These are phyloP conservation scores for Marchantia paleacea DNA, from an alignment of 225 moss, liverwort and hornwort genomes.

Conservation along the genomic window DNA sequence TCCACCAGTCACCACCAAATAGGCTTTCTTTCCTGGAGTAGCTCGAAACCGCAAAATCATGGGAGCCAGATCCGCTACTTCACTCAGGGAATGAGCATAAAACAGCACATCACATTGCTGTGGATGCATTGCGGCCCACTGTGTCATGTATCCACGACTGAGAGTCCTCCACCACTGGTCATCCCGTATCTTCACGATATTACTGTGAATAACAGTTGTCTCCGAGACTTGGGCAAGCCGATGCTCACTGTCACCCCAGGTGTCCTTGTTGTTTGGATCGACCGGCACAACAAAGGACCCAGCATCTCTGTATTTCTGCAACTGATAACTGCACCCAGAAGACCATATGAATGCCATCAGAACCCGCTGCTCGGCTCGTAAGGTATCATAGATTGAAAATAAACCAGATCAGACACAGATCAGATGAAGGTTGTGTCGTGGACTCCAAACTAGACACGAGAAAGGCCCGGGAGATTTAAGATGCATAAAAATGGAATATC, in stretches of 20 bases:
- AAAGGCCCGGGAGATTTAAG: too few species aligned
- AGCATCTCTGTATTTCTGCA: constrained; percentile 84
- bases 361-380: not conserved
- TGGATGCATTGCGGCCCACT: constrained; percentile 95
- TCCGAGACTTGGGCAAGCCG: constrained; percentile 85
- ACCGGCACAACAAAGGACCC: constrained; percentile 76
- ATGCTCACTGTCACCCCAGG: constrained; percentile 99
- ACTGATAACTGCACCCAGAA: constrained; percentile 59
- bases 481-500: too few species aligned
- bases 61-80: constrained; percentile 65
- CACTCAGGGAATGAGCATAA: constrained; percentile 64
- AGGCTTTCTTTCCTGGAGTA: constrained; percentile 81
- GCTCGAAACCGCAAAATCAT: constrained; percentile 68
- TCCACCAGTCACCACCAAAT: constrained; percentile 73
- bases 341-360: not conserved
- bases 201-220: constrained; percentile 91
- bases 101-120: constrained; percentile 81
- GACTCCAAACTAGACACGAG: not conserved
- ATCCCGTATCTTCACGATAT: constrained; percentile 77
- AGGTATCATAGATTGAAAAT: not conserved
- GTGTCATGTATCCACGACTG: constrained; percentile 85
- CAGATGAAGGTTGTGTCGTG: not conserved
- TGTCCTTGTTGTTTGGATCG: constrained; percentile 76
- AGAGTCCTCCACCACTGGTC: constrained; percentile 91
- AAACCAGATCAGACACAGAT: not conserved